Conservation (phyloP, 495 filamentous ascomycete genomes). For the Echria macrotheca region DNA sequence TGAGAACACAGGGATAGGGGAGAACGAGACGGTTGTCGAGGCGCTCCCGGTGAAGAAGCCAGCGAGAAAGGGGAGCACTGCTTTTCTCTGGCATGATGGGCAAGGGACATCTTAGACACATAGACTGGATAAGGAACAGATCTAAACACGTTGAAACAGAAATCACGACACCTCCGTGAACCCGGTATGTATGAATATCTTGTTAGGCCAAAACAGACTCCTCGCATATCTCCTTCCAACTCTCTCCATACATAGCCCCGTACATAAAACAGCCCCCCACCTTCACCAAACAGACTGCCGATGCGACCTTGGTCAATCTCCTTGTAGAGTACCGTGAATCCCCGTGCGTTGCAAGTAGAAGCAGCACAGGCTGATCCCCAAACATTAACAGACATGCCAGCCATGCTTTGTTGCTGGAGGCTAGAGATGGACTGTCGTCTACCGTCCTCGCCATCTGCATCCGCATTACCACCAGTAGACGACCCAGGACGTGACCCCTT, state of each 20-base stretch:
- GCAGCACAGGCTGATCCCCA: conserved; percentile 1
- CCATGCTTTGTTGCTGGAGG: conserved; percentile 2
- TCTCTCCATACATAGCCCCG: too few relatives aligned
- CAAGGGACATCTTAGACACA: too few relatives aligned
- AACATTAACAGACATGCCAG: neutral
- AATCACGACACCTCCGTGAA: too few relatives aligned
- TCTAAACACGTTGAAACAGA: too few relatives aligned
- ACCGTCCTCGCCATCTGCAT: neutral
- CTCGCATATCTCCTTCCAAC: too few relatives aligned
- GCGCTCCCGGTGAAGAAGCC: conserved; percentile 9
- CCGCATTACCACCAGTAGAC: neutral
- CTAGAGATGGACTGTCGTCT: conserved; percentile 1
- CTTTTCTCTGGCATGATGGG: too few relatives aligned
- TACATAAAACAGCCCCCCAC: too few relatives aligned
- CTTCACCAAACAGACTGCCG: neutral
- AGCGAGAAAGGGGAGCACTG: neutral
- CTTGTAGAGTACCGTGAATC: conserved; percentile 4
- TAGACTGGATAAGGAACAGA: too few relatives aligned
- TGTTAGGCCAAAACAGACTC: too few relatives aligned
- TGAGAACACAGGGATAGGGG: conserved; percentile 11
- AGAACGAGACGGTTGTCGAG: conserved; percentile 9
- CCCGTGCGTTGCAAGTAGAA: neutral
- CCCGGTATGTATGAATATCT: too few relatives aligned
- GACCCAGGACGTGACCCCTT: neutral
- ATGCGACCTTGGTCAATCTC: conserved; percentile 5